Base-by-base conservation (phyloP, 345 rosid species). In the Lepidium aucheri region DNA sequence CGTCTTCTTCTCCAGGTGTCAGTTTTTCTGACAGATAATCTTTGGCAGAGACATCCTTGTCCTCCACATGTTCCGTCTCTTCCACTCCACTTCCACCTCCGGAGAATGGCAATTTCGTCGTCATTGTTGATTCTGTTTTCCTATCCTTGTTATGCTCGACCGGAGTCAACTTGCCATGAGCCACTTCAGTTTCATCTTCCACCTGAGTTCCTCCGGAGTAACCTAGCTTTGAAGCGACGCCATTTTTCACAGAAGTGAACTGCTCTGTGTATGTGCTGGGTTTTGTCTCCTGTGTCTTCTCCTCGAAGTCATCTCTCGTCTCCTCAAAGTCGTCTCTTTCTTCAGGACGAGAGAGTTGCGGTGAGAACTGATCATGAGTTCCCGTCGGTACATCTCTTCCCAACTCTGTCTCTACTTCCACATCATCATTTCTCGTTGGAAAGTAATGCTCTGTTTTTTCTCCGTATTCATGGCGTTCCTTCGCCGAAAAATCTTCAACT, bases 221-320 rank as follows among this genome's bases (percentile, higher is more conserved):
- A 36, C 91, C 86, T 15, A 88, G 78, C 44, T 78, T 80, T 7
- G 87, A 82, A 65, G 79, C 76, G 3, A 80, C 78, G 6, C 60
- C 56, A 54, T 81, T 69, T 35, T 74, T 79, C 0, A 83, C 82
- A 5, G 81, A 77, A 7, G 79, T 70, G 5, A 74, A 47, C 67
- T 74, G 74, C 30, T 72, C 78, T 0, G 80, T 45, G 68, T 81
- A 82, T 51, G 81, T 62, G 65, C 76, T 63, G 13, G 70, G 61
- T 73, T 73, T 63, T 77, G 63, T 12, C 39, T 56, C 59, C 11
- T 51, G 28, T 63, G 15, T 38, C 7, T 11, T 63, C n/a, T 22
- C 66, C 28, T 69, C 70, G 11, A 12, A 55, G 7, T 9, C 13
- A 12, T 28, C 39, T 64, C 59, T 39, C 1, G 17, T 51, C 32